Percentiles rank a stretch among this genome's conserved stretches.
These are phyloP conservation scores for Talaromyces sp. DNA, from an alignment of 2,329 filamentous ascomycete genomes.

Conservation along the genomic window DNA sequence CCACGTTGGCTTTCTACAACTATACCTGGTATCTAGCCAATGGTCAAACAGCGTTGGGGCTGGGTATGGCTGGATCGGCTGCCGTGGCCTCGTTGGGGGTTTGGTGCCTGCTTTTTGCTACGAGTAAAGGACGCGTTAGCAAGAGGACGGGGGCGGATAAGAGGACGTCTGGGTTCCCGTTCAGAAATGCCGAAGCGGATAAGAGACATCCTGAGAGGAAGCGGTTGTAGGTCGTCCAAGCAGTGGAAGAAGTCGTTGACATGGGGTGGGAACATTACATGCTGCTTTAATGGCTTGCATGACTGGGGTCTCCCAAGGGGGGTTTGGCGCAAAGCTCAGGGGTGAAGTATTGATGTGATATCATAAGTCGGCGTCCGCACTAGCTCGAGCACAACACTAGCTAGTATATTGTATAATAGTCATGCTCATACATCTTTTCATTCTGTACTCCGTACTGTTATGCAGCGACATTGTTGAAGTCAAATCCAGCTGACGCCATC, in stretches of 20 bases:
- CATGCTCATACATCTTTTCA: neutral
- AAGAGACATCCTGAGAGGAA: constrained; percentile 48
- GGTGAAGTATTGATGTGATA: neutral
- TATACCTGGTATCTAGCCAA: constrained; percentile 65
- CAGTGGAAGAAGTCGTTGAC: neutral
- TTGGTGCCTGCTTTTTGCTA: constrained; percentile 64
- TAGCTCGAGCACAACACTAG: neutral
- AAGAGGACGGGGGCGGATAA: constrained; percentile 66
- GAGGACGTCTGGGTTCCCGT: constrained; percentile 65
- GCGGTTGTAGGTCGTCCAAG: constrained; percentile 13
- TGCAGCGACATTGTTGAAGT: neutral
- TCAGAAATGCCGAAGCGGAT: constrained; percentile 59
- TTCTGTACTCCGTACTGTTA: neutral
- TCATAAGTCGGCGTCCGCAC: neutral
- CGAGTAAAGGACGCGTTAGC: constrained; percentile 57
- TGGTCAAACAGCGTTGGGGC: constrained; percentile 57
- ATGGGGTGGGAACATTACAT: neutral
- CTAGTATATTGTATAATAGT: neutral
- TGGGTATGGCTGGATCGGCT: constrained; percentile 60
- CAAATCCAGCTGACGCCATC: neutral
- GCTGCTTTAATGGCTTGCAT: constrained; percentile 6
- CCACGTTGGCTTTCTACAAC: constrained; percentile 61
- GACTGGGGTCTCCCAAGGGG: neutral
- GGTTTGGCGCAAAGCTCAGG: neutral
- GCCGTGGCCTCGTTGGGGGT: constrained; percentile 61